Evolutionary conservation across 2,329 filamentous ascomycete species (phyloP).

Genomic region (Elsinoe arachidis): DNA sequence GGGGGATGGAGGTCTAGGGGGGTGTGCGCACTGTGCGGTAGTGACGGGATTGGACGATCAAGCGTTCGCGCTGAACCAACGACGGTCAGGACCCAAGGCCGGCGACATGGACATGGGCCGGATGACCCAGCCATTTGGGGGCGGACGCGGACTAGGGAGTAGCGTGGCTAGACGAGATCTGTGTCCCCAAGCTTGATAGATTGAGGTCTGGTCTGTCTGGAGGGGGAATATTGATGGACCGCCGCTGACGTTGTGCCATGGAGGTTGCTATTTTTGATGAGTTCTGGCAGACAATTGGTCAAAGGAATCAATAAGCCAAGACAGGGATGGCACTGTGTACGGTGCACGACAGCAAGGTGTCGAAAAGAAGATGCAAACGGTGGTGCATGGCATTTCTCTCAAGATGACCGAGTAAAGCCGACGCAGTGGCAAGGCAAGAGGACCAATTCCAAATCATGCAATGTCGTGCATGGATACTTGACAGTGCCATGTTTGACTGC

Average conservation of each 20-base stretch:
- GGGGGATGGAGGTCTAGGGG: background rate
- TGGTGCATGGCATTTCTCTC: background rate
- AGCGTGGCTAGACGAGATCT: background rate
- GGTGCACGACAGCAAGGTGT: background rate
- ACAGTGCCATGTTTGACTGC: too few relatives aligned
- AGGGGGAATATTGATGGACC: background rate
- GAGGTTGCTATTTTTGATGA: constrained; percentile 1
- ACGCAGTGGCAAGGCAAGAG: too few relatives aligned
- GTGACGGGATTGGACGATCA: background rate
- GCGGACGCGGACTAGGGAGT: background rate
- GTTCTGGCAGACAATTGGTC: background rate
- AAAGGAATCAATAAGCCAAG: background rate
- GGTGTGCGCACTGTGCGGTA: background rate
- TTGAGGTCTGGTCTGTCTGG: background rate
- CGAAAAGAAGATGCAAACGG: background rate
- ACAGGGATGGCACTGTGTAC: background rate
- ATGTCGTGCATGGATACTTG: constrained; percentile 1
- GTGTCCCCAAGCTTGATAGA: background rate
- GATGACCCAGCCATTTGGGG: constrained; percentile 7
- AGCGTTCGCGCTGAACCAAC: background rate
- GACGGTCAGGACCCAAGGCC: background rate
- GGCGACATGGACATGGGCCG: background rate
- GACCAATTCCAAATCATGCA: constrained; percentile 5
- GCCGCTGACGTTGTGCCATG: background rate
- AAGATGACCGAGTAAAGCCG: constrained; percentile 7